Percentiles rank a stretch among this genome's conserved stretches.
phyloP scores from a whole-genome alignment of 2,329 filamentous ascomycete species.

The Neopestalotiopsis sp. region DNA sequence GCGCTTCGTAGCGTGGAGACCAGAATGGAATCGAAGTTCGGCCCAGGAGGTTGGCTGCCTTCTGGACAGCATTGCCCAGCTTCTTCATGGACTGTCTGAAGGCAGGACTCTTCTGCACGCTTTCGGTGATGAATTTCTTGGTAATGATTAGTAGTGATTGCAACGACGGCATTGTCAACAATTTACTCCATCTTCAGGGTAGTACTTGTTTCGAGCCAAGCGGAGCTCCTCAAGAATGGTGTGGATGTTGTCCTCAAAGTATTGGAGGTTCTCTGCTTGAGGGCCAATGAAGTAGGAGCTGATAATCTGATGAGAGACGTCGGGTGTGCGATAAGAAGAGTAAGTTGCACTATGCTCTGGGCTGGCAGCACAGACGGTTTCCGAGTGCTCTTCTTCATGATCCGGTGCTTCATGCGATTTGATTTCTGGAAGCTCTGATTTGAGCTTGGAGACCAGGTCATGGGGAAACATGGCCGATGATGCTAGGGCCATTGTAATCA shows the following conservation, averaged over 20 bases:
- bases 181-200: constrained; percentile 40
- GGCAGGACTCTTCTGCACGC: constrained; percentile 37
- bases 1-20: constrained; percentile 50
- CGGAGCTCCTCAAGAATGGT: constrained; percentile 43
- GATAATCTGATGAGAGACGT: constrained; percentile 37
- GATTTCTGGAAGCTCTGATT: background rate
- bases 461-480: background rate
- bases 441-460: constrained; percentile 3
- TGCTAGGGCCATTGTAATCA: background rate
- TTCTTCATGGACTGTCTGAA: constrained; percentile 40
- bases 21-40: constrained; percentile 50
- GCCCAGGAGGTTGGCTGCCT: constrained; percentile 43
- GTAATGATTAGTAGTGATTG: background rate
- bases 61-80: constrained; percentile 39
- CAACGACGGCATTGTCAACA: background rate
- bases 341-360: constrained; percentile 12
- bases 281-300: constrained; percentile 49
- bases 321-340: constrained; percentile 20
- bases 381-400: background rate
- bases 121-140: constrained; percentile 42
- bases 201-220: constrained; percentile 39
- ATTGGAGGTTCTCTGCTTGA: constrained; percentile 45
- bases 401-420: background rate
- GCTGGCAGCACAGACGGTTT: background rate
- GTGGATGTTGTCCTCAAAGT: constrained; percentile 44